Evolutionary conservation across 441 rosid species (phyloP), one percentile per base, ranked within the genome.

Genomic region (Geranium incanum): DNA sequence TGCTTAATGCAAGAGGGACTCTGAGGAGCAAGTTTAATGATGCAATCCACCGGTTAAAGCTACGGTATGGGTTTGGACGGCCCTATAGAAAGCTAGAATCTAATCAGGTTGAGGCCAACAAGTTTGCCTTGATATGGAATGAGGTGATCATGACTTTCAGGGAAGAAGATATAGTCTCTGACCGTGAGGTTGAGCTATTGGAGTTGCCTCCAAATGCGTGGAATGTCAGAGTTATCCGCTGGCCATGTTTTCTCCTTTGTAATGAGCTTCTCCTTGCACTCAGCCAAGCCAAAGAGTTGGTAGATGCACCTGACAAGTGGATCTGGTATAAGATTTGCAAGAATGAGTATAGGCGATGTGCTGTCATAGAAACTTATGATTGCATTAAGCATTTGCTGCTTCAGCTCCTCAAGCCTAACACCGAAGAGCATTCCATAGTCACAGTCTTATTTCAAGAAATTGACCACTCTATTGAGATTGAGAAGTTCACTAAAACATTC

Each of bases 111-210:
- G 96, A 87, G 87, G 92, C 96, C 64, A 84, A 81, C 76, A 92
- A 85, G 76, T 92, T 92, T 79, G 88, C 98, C 15, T 82, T 90
- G 85, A 82, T 92, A 69, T 92, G 98, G 98, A 92, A 92, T 77
- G 93, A 90, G 87, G 86, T 92, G 48, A 86, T 92, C 74, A 36
- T 75, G 41, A 86, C 79, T 50, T 90, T 92, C 79, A 84, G 97
- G 83, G 97, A 92, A 77, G 98, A 92, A 77, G 98, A 92, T 84
- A 88, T 90, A 50, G 85, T 92, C 69, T 87, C 95, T 79, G 96
- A 92, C 77, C 66, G 38, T 8, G 98, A 92, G 81, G 85, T 87
- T 50, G 98, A 90, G 81, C 80, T 92, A 60, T 78, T 92, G 82
- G 98, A 90, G 83, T 82, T 92, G 77, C 88, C 95, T 28, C 88